Conservation (phyloP, 306 rosid species). For the Vigna mungo region DNA sequence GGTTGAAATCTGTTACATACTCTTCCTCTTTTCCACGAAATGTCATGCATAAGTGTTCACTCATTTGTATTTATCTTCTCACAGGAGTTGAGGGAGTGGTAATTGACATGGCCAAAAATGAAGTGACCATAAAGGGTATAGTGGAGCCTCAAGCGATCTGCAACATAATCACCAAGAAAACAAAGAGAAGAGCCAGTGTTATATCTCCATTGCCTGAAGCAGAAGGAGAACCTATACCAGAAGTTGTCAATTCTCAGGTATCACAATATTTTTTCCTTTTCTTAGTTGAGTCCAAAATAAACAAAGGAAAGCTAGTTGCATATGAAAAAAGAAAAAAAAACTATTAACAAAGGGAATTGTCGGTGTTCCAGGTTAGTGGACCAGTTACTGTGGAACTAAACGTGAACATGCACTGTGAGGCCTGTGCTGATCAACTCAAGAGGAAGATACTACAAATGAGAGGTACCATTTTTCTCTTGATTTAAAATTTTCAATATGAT, state of each 20-base stretch:
- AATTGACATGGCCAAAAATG: conserved; percentile 77
- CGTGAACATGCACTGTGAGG: conserved; percentile 96
- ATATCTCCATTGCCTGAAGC: conserved; percentile 87
- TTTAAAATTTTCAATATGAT: conserved; percentile 18
- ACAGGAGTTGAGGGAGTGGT: conserved; percentile 87
- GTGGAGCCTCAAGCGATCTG: conserved; percentile 88
- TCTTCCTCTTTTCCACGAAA: conserved; percentile 20
- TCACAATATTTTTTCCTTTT: not conserved
- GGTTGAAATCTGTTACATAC: conserved; percentile 48
- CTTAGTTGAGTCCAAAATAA: not conserved
- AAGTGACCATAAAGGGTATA: conserved; percentile 89
- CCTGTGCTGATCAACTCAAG: conserved; percentile 93
- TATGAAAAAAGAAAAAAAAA: not conserved
- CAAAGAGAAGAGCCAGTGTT: conserved; percentile 73
- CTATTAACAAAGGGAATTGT: conserved; percentile 13
- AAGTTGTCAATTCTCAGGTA: conserved; percentile 88
- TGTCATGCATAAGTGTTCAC: conserved; percentile 18
- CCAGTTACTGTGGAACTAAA: conserved; percentile 78
- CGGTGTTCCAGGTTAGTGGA: conserved; percentile 68
- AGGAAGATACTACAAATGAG: conserved; percentile 91
- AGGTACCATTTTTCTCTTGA: conserved; percentile 58
- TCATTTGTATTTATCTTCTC: conserved; percentile 10
- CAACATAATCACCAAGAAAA: conserved; percentile 64
- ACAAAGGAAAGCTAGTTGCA: not conserved
- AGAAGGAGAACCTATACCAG: conserved; percentile 87